Conservation (phyloP, 345 rosid genomes). For the Crucihimalaya himalaica region DNA sequence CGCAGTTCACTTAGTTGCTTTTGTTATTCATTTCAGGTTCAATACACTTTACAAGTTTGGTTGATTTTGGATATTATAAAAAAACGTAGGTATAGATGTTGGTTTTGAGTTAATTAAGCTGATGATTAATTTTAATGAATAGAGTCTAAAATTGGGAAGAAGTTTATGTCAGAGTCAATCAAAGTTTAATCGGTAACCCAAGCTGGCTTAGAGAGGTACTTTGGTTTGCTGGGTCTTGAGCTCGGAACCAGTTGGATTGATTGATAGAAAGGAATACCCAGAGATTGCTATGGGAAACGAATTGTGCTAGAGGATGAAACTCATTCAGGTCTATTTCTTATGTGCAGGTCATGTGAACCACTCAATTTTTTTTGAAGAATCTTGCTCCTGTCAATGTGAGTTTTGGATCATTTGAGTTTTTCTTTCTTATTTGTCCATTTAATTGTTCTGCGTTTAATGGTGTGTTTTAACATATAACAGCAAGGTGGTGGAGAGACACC, state of each 20-base stretch:
- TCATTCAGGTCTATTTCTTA: not conserved
- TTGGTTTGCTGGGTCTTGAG: not conserved
- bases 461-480: conserved; percentile 42
- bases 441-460: conserved; percentile 13
- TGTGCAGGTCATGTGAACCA: conserved; percentile 87
- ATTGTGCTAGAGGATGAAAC: not conserved
- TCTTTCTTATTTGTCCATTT: not conserved
- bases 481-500: conserved; percentile 98
- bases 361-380: conserved; percentile 90
- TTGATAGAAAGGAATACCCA: not conserved
- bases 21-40: no score
- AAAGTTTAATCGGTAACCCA: not conserved
- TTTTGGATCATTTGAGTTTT: not conserved
- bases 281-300: no score
- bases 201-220: not conserved
- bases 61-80: no score
- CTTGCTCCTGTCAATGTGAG: conserved; percentile 74
- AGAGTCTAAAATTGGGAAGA: not conserved
- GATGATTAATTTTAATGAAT: not conserved
- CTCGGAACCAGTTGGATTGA: not conserved
- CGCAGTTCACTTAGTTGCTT: no score
- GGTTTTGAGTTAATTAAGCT: not conserved
- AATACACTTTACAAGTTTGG: no score
- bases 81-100: no score
- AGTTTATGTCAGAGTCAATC: not conserved